phyloP scores from a whole-genome alignment of 495 filamentous ascomycete species.

The Xylaria telfairii region DNA sequence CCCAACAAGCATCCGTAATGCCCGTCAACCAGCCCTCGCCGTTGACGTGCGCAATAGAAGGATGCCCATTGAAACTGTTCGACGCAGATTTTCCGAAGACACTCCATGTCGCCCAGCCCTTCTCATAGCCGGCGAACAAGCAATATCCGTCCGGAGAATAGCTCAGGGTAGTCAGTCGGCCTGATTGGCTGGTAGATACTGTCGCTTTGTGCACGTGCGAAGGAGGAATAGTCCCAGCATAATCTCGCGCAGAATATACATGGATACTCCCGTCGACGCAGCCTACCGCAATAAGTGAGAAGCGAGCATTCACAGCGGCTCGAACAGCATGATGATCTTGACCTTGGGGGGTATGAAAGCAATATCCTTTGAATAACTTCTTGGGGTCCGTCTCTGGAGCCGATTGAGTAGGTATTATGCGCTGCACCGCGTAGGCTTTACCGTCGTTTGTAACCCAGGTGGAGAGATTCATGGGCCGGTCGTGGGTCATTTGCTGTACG shows the following conservation, averaged over 20 bases:
- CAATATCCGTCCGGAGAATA: slow-evolving; percentile 98
- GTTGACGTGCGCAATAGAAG: slow-evolving; percentile 65
- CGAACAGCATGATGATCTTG: slow-evolving; percentile 67
- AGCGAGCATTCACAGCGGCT: slow-evolving; percentile 88
- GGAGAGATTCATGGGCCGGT: slow-evolving; percentile 94
- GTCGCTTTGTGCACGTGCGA: slow-evolving; percentile 78
- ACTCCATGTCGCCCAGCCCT: slow-evolving; percentile 95
- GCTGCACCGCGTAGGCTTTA: slow-evolving; percentile 90
- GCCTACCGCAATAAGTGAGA: slow-evolving; percentile 90
- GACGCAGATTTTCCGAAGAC: slow-evolving; percentile 91
- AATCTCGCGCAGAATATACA: slow-evolving; percentile 91
- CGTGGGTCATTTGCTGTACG: slow-evolving; percentile 89
- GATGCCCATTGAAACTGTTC: slow-evolving; percentile 78
- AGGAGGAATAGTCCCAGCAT: slow-evolving; percentile 89
- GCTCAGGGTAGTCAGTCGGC: slow-evolving; percentile 71
- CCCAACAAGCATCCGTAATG: slow-evolving; percentile 77
- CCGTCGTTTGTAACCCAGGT: slow-evolving; percentile 94
- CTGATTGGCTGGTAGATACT: slow-evolving; percentile 67
- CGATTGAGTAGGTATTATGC: slow-evolving; percentile 43
- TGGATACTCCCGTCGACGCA: slow-evolving; percentile 79
- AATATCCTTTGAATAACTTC: slow-evolving; percentile 86
- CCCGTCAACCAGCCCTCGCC: slow-evolving; percentile 81
- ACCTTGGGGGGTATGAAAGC: slow-evolving; percentile 77
- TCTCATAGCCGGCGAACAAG: slow-evolving; percentile 90
- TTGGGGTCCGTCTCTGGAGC: slow-evolving; percentile 51